Base-by-base conservation (phyloP, 306 rosid genomes). In the Quercus dentata region DNA sequence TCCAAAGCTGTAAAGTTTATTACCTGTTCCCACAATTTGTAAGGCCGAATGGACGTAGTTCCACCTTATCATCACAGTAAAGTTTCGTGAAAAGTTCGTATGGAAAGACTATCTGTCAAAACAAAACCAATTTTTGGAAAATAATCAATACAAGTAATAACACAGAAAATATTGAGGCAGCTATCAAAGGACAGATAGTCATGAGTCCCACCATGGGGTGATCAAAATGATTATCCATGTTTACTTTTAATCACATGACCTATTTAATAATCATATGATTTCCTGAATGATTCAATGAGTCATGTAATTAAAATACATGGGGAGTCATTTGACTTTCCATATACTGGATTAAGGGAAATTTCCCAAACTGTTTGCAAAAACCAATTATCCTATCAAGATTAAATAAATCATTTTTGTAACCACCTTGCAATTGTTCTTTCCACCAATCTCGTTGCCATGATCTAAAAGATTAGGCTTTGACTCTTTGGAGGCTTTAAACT, bases 21-120 rank as follows among this genome's bases (percentile, higher is more conserved):
- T 84, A 92, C 97, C 94, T 92, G 89, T 92, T 92, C 67, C 97
- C 97, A 79, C 91, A 88, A 81, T 92, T 92, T 75, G 80, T 76
- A 55, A 92, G 92, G 81, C 97, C 97, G 80, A 92, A 92, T 56
- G 94, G 94, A 56, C 59, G 78, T 73, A 88, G 87, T 62, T 87
- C 86, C 87, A 83, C 80, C 85, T 82, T 87, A 84, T 92, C 85
- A 81, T 71, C 69, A 71, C 89, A 82, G 83, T 90, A 92, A 59
- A 92, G 90, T 63, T 90, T 86, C 80, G 62, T 72, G 55, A 90
- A 92, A 67, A 87, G 80, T 56, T 90, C 90, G 73, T 88, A 92
- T 14, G 94, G 91, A 81, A 92, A 90, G 69, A 82, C 82, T 76
- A 83, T 67, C 97, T 92, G 91, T 76, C 79, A 87, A 59, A 81